Evolutionary conservation across 73 alveolate species (phyloP), one percentile per base, ranked within the genome.

Genomic region (Symbiodinium pilosum): DNA sequence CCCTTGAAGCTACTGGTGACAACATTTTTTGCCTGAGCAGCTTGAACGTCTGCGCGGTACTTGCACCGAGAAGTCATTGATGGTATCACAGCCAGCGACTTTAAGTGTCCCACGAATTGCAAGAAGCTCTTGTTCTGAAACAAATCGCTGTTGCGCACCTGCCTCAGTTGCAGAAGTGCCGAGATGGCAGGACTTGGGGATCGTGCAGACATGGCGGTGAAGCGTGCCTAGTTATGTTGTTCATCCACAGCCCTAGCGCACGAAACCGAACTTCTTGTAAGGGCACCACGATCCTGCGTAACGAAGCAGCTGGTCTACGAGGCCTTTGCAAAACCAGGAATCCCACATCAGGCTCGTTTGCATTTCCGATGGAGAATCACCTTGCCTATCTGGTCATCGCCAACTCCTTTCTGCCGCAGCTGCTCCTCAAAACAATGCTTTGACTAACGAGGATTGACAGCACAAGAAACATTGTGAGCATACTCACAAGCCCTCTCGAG

Each of bases 101-200:
- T 64, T 26, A 9, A 30, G 86, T 41, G 40, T 44, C 69, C 26
- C 20, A 39, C 99, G 32, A 99, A 93, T 7, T 99, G 99, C 36
- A 99, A 87, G 93, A 99, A 84, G 97, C 99, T 99, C 99, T 99
- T 99, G 84, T 99, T 99, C 43, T 99, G 99, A 93, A 99, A 99
- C 18, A 99, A 98, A 93, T 99, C 99, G 40, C 99, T 99, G 51
- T 92, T 81, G 11, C 99, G 84, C 59, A 68, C 94, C 41, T 93
- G 93, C 97, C 87, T 91, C 41, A 26, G 6, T 34, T 32, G 43
- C 56, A 2, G 20, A 18, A 77, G 20, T 77, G 21, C 12, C 28
- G 39, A 77, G 30, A 14, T 38, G n/a, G n/a, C 11, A 26, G 28
- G 14, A 11, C 39, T 12, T 7, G 14, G 32, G 32, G 11, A 69